Evolutionary conservation across 768 basidiomycete genomes (phyloP), one percentile per base, ranked within the genome.

Genomic region (Leccinum subgranulosum): DNA sequence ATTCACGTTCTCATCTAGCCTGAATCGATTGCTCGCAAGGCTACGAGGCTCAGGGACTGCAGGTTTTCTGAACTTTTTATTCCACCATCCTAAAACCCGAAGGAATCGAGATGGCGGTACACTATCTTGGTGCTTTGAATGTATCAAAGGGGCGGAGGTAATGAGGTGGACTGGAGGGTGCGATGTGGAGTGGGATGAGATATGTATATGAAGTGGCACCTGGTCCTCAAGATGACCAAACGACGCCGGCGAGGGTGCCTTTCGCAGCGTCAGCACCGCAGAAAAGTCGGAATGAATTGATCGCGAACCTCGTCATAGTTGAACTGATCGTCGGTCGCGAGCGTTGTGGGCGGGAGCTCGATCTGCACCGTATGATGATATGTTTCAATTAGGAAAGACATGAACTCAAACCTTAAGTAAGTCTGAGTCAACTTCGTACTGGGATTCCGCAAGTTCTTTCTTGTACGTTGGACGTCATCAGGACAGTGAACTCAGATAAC

Each of bases 351-450:
- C 0, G 17, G 36, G 36, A 39, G 36, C 36, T 39, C 36, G 17
- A n/a, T 1, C 36, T 39, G 36, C 0, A 1, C 0, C 8, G 0
- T n/a, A 39, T 39, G 36, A 10, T n/a, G 17, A n/a, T 9, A n/a
- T n/a, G 17, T 4, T 39, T 39, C 23, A 2, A 23, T 23, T 3
- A 23, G 23, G 23, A 23, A 23, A 23, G 23, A 2, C 2, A 39
- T 1, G 3, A 9, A 39, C 3, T 36, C 2, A 0, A 3, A 39
- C 36, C 36, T 39, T 17, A 0, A 39, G 36, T n/a, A n/a, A n/a
- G 36, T 39, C 36, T n/a, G 9, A n/a, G 36, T 39, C 36, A 2
- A 8, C 34, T 1, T 36, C 34, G 7, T 0, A 39, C 36, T 39
- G 17, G 8, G 36, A 39, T 39, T n/a, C 36, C 0, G 9, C 17